phyloP scores from a whole-genome alignment of 441 rosid species.

The Pelargonium fulgidum region DNA sequence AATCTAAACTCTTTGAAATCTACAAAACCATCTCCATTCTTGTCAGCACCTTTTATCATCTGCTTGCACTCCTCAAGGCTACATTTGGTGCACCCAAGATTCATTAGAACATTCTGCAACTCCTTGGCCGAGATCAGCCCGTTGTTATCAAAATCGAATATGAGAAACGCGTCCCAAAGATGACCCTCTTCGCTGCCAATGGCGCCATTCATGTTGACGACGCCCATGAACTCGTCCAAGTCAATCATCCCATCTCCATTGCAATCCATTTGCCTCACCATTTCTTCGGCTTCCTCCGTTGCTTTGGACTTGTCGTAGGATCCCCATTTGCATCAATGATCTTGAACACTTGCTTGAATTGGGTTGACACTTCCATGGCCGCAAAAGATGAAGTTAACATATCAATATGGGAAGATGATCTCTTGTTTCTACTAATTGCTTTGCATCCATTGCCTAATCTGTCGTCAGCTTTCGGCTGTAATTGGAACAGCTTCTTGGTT shows the following conservation, averaged over 20 bases:
- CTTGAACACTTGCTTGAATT: constrained; percentile 25
- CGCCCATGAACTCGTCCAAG: constrained; percentile 35
- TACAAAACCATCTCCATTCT: constrained; percentile 47
- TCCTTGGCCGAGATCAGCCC: constrained; percentile 49
- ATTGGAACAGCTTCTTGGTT: constrained; percentile 16
- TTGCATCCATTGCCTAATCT: constrained; percentile 4
- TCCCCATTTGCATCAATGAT: constrained; percentile 38
- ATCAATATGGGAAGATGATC: constrained; percentile 22
- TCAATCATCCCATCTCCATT: constrained; percentile 42
- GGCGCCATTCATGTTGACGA: constrained; percentile 9
- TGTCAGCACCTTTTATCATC: constrained; percentile 45
- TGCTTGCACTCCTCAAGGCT: constrained; percentile 33
- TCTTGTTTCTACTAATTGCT: constrained; percentile 11
- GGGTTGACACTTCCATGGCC: constrained; percentile 28
- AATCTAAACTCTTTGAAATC: constrained; percentile 40
- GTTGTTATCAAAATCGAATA: constrained; percentile 35
- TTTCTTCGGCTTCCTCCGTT: constrained; percentile 28
- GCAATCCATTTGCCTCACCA: constrained; percentile 35
- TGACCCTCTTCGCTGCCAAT: constrained; percentile 17
- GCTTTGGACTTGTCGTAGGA: constrained; percentile 28
- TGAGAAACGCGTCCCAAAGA: constrained; percentile 39
- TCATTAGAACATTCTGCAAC: constrained; percentile 33
- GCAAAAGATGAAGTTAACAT: constrained; percentile 27
- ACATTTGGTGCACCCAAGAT: constrained; percentile 25
- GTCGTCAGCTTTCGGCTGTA: not conserved